These are phyloP conservation scores for Volutella citrinella DNA, from an alignment of 2,329 filamentous ascomycete genomes.

Conservation along the genomic window DNA sequence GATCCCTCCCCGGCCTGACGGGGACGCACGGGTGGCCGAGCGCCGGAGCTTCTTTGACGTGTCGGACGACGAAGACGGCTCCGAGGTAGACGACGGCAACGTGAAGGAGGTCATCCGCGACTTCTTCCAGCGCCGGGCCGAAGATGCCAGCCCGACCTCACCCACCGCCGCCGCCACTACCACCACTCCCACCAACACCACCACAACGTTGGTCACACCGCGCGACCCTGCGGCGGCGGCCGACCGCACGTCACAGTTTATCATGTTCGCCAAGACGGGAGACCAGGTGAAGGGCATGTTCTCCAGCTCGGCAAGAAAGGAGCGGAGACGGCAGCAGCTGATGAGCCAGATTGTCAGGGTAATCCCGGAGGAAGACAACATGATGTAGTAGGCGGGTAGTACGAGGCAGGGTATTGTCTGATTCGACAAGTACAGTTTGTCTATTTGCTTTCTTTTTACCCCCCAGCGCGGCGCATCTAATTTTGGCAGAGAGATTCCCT, in stretches of 20 bases:
- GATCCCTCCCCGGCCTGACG: constrained; percentile 10
- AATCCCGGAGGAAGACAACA: constrained; percentile 24
- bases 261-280: constrained; percentile 19
- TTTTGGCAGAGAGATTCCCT: constrained; percentile 11
- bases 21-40: no score
- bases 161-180: no score
- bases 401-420: no score
- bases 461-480: constrained; percentile 6
- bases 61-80: constrained; percentile 27
- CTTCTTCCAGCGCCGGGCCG: constrained; percentile 20
- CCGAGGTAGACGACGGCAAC: constrained; percentile 15
- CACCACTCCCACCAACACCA: no score
- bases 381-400: no score
- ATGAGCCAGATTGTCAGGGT: constrained; percentile 34
- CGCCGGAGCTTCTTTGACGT: constrained; percentile 33
- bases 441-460: no score
- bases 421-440: no score
- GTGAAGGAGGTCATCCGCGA: constrained; percentile 19
- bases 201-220: no score
- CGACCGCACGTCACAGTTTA: no score
- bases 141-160: no score
- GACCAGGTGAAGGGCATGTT: constrained; percentile 24
- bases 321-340: constrained; percentile 34
- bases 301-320: constrained; percentile 21
- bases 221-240: no score